These are phyloP conservation scores for Trametes cingulata DNA, from an alignment of 768 basidiomycete genomes.

Conservation along the genomic window DNA sequence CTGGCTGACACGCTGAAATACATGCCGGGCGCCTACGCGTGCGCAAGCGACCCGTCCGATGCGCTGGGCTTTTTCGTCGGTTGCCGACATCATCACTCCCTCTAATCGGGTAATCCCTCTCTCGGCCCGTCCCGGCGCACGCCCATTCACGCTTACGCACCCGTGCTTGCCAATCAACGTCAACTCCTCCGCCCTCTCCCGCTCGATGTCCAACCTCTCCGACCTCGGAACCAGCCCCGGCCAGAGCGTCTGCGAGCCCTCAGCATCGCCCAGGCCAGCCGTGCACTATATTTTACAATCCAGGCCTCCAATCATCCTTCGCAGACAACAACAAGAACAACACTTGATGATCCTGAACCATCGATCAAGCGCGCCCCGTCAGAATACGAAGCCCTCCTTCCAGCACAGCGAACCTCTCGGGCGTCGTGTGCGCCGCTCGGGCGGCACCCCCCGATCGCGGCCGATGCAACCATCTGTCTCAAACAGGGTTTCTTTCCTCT, in stretches of 20 bases:
- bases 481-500: not conserved
- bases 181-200: not conserved
- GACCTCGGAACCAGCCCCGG: not conserved
- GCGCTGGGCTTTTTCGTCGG: constrained; percentile 8
- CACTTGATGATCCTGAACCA: not conserved
- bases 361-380: constrained; percentile 3
- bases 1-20: constrained; percentile 16
- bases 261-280: not conserved
- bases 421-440: not conserved
- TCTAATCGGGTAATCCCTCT: constrained; percentile 8
- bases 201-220: not conserved
- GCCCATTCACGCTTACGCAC: constrained; percentile 11
- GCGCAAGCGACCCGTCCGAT: not conserved
- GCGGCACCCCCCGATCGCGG: constrained; percentile 7
- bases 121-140: constrained; percentile 9
- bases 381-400: not conserved
- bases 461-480: not conserved
- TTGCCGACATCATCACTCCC: constrained; percentile 12
- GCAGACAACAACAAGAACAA: not conserved
- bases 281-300: not conserved
- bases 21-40: constrained; percentile 11
- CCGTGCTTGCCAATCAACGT: not conserved
- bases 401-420: not conserved
- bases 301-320: not conserved
- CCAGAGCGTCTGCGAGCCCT: not conserved